Percentiles rank a stretch among this genome's conserved stretches.
phyloP scores from a whole-genome alignment of 768 basidiomycete species.

The Ramaria sp. region DNA sequence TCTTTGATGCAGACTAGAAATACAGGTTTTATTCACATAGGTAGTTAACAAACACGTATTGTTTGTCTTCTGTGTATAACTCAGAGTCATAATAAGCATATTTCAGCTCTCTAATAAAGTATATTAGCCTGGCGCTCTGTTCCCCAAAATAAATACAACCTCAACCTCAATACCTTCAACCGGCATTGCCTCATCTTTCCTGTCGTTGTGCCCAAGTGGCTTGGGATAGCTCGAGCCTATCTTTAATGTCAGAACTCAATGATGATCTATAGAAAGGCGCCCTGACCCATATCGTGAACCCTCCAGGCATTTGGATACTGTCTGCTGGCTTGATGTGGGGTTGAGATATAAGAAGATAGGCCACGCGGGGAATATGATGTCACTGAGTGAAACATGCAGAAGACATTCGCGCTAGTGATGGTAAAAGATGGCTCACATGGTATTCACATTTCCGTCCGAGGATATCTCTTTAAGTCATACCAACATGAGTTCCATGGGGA shows the following conservation, averaged over 20 bases:
- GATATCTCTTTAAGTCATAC: conserved; percentile 8
- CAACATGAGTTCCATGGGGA: neutral
- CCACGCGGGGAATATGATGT: conserved; percentile 17
- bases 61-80: conserved; percentile 18
- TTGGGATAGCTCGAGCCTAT: conserved; percentile 14
- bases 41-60: conserved; percentile 15
- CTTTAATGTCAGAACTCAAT: neutral
- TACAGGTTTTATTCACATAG: conserved; percentile 11
- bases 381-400: neutral
- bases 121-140: neutral
- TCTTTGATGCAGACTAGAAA: neutral
- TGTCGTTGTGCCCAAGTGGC: conserved; percentile 30
- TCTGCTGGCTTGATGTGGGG: conserved; percentile 47
- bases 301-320: conserved; percentile 59
- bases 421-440: conserved; percentile 5
- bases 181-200: conserved; percentile 42
- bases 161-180: conserved; percentile 33
- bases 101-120: conserved; percentile 35
- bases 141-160: too few species aligned
- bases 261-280: neutral
- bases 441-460: conserved; percentile 15
- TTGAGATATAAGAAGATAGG: conserved; percentile 16
- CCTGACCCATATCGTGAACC: conserved; percentile 49
- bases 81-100: conserved; percentile 25
- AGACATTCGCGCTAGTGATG: too few species aligned